Evolutionary conservation across 306 rosid genomes (phyloP), one percentile per base, ranked within the genome.

Genomic region (Cyclanthera cordifolia): DNA sequence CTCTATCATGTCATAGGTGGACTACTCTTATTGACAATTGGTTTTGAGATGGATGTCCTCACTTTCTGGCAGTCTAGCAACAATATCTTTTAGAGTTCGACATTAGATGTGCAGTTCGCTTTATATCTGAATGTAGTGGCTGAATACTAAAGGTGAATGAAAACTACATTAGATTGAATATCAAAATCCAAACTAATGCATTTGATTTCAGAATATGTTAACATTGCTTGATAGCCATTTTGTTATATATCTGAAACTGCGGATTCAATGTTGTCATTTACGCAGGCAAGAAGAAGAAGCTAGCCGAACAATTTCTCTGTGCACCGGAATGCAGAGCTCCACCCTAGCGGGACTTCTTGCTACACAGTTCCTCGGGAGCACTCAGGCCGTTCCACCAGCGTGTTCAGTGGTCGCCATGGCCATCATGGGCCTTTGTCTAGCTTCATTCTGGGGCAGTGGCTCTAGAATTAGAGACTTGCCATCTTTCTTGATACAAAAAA

Each of bases 271-370:
- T 52, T 15, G 27, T 60, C 43, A 30, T 17, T 74, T 45, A 76
- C 41, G 55, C 83, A 92, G 98, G 85, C 96, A 86, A 75, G 96
- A 85, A 59, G 95, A 93, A 75, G 81, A 69, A 49, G 95, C 85
- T 24, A 82, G 82, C 77, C 79, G 87, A 69, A 90, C 96, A 7
- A 87, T 93, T 72, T 88, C 99, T 14, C 70, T 93, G 24, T 93
- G 99, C 86, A 90, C 94, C 9, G 99, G 99, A 76, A 93, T 93
- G 99, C 99, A 93, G 71, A 93, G 99, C 81, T 90, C 99, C 39
- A 93, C 99, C 30, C 81, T 93, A 71, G 99, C 99, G 20, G 99
- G 99, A 52, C 87, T 93, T 69, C 91, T 93, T n/a, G 97, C 99
- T 21, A 80, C 95, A 12, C 99, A 93, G 69, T 93, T 93, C 82